phyloP scores from a whole-genome alignment of 148 eudicot genomes.

The Polygonum aviculare region DNA sequence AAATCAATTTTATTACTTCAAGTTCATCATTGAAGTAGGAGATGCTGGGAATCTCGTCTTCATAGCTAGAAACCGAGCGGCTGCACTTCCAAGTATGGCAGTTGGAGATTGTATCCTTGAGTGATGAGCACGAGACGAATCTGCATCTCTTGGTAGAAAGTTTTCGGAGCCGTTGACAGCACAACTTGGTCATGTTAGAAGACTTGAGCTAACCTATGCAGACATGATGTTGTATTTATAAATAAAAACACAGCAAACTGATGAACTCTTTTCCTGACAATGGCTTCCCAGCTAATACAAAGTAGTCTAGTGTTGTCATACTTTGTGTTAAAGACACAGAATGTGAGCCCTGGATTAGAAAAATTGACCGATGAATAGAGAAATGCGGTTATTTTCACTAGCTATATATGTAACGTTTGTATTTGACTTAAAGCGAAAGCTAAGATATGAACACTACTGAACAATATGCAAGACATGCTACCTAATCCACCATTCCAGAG shows the following conservation, averaged over 20 bases:
- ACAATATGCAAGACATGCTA: neutral
- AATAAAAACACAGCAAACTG: neutral
- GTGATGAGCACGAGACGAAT: conserved; percentile 21
- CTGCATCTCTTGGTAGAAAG: conserved; percentile 39
- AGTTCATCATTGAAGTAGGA: conserved; percentile 38
- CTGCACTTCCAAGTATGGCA: conserved; percentile 30
- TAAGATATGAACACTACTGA: neutral
- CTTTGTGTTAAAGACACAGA: conserved; percentile 5
- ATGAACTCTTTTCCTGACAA: neutral
- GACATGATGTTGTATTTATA: neutral
- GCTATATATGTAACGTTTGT: neutral
- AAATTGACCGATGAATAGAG: neutral
- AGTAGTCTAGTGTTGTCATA: neutral
- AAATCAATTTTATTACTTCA: conserved; percentile 26
- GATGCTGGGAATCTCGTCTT: conserved; percentile 21
- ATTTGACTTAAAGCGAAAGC: conserved; percentile 9
- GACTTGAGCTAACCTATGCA: neutral
- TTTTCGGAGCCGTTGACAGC: conserved; percentile 29
- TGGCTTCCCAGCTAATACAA: neutral
- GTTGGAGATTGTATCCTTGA: conserved; percentile 46
- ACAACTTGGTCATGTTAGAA: neutral
- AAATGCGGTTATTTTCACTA: neutral
- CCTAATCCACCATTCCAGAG: neutral
- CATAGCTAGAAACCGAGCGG: conserved; percentile 19
- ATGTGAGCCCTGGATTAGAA: neutral